Percentiles rank a stretch among this genome's conserved stretches.
Conservation (phyloP, 805 yeast species). For the Lachancea lanzarotensis region DNA sequence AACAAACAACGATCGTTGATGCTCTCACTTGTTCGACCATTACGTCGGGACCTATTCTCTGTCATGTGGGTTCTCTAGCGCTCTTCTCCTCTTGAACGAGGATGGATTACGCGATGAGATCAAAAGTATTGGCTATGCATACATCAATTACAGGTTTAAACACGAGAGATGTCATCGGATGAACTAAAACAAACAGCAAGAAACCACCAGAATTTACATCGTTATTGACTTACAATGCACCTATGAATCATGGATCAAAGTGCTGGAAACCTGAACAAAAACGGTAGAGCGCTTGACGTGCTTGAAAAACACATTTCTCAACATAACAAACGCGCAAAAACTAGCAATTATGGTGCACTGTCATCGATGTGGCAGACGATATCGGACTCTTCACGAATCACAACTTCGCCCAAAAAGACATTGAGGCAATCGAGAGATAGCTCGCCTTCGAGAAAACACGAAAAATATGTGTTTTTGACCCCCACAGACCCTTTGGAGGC, state of each 20-base stretch:
- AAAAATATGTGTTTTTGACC: neutral
- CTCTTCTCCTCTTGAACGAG: too few relatives aligned
- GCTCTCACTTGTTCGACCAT: too few relatives aligned
- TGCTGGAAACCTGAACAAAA: slow-evolving; percentile 1
- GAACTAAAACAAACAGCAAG: neutral
- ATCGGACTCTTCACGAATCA: slow-evolving; percentile 1
- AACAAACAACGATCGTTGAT: too few relatives aligned
- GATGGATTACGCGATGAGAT: too few relatives aligned
- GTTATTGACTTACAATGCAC: neutral
- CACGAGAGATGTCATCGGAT: neutral
- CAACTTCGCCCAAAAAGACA: slow-evolving; percentile 1
- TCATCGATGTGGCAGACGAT: slow-evolving; percentile 3
- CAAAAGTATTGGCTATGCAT: too few relatives aligned
- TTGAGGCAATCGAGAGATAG: neutral
- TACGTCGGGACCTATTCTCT: too few relatives aligned
- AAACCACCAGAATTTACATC: neutral
- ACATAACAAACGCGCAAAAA: slow-evolving; percentile 8
- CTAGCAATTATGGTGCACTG: slow-evolving; percentile 1
- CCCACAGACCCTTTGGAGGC: neutral
- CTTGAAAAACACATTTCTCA: slow-evolving; percentile 23
- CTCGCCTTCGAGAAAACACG: slow-evolving; percentile 1
- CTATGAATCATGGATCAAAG: neutral
- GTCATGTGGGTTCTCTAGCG: too few relatives aligned
- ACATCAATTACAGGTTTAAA: too few relatives aligned
- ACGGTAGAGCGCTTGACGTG: slow-evolving; percentile 19